phyloP scores from a whole-genome alignment of 2,329 filamentous ascomycete genomes.

The Fusarium irregulare region DNA sequence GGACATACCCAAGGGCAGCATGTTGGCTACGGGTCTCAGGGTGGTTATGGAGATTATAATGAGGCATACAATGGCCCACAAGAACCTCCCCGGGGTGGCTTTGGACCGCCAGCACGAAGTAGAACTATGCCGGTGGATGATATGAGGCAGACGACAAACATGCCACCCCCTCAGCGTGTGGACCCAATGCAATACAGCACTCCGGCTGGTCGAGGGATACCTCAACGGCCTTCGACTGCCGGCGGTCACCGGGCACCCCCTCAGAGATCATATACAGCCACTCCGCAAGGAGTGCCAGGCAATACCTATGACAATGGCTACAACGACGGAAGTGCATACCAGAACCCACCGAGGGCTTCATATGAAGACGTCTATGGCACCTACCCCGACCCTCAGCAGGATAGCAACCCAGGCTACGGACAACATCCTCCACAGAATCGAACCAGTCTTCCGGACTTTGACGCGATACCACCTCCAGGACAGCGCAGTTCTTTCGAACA shows the following conservation, averaged over 20 bases:
- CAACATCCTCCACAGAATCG: slow-evolving; percentile 36
- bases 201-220: slow-evolving; percentile 57
- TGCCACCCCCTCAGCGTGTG: slow-evolving; percentile 51
- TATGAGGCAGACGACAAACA: slow-evolving; percentile 55
- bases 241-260: slow-evolving; percentile 64
- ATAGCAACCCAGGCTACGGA: slow-evolving; percentile 44
- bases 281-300: slow-evolving; percentile 53
- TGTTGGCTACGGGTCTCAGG: slow-evolving; percentile 34
- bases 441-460: slow-evolving; percentile 56
- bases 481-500: slow-evolving; percentile 60
- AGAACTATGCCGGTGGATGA: slow-evolving; percentile 70
- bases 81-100: slow-evolving; percentile 54
- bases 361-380: slow-evolving; percentile 66
- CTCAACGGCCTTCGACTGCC: slow-evolving; percentile 67
- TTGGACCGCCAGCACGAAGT: slow-evolving; percentile 66
- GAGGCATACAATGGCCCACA: slow-evolving; percentile 47
- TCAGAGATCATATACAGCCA: slow-evolving; percentile 61
- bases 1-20: slow-evolving; percentile 51
- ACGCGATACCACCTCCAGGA: slow-evolving; percentile 52
- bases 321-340: slow-evolving; percentile 47
- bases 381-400: slow-evolving; percentile 60
- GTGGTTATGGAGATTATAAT: slow-evolving; percentile 45
- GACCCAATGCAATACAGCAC: slow-evolving; percentile 62
- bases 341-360: slow-evolving; percentile 50
- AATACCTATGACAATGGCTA: slow-evolving; percentile 50